phyloP scores from a whole-genome alignment of 2,329 filamentous ascomycete genomes.

The Neofusicoccum cordaticola region DNA sequence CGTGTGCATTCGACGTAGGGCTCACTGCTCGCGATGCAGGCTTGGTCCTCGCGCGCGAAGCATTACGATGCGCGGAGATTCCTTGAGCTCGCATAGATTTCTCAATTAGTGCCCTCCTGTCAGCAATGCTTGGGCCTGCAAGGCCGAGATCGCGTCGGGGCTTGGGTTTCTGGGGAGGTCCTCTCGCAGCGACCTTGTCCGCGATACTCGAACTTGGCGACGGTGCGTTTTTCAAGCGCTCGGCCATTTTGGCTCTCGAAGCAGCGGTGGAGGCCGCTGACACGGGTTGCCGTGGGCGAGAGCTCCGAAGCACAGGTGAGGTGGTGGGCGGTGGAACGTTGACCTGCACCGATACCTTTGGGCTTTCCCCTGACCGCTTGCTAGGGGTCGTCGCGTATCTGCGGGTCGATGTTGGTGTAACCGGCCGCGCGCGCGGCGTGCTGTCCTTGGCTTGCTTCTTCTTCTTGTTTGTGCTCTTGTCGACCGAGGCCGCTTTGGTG shows the following conservation, averaged over 20 bases:
- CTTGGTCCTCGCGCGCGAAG: neutral
- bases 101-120: constrained; percentile 13
- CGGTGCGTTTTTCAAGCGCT: constrained; percentile 6
- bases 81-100: constrained; percentile 13
- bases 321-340: constrained; percentile 20
- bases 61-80: neutral
- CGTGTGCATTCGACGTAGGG: neutral
- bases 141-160: constrained; percentile 1
- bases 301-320: constrained; percentile 24
- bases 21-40: constrained; percentile 3
- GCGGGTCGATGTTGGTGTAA: constrained; percentile 24
- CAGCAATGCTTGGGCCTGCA: constrained; percentile 11
- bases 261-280: constrained; percentile 21
- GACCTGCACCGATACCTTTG: constrained; percentile 17
- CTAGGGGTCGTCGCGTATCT: constrained; percentile 27
- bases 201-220: neutral
- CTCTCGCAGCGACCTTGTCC: neutral
- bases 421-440: constrained; percentile 18
- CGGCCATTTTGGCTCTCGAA: constrained; percentile 19
- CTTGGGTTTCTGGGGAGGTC: constrained; percentile 6
- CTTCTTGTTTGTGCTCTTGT: neutral
- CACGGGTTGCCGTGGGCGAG: constrained; percentile 21
- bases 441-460: constrained; percentile 15
- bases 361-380: constrained; percentile 1
- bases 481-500: constrained; percentile 28